These are phyloP conservation scores for Mycothermus thermophilus DNA, from an alignment of 495 filamentous ascomycete species.

Conservation along the genomic window DNA sequence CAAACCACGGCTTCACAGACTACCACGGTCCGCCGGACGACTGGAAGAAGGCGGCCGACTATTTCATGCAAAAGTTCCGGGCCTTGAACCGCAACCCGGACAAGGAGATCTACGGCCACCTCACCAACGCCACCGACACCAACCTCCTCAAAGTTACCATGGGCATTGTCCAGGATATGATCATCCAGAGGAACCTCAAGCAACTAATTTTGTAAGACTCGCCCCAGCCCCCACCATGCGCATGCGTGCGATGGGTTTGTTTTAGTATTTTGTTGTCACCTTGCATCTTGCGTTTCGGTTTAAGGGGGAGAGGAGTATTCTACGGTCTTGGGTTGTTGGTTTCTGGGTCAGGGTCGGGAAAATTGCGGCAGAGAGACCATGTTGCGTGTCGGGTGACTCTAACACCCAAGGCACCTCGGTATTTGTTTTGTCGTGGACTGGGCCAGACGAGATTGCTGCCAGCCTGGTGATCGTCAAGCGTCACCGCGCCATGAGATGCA, in stretches of 20 bases:
- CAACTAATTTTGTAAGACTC: conserved; percentile 72
- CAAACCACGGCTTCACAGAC: conserved; percentile 80
- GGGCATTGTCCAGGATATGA: conserved; percentile 96
- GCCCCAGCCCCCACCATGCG: conserved; percentile 1
- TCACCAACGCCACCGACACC: conserved; percentile 90
- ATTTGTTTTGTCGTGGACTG: too few species aligned
- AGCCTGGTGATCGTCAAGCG: too few species aligned
- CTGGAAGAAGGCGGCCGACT: conserved; percentile 53
- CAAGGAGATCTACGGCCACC: conserved; percentile 87
- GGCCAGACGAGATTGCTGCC: too few species aligned
- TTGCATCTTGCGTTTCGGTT: not conserved
- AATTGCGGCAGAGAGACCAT: too few species aligned
- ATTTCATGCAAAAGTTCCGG: conserved; percentile 83
- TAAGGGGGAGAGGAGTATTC: too few species aligned
- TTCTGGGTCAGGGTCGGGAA: too few species aligned
- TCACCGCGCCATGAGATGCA: too few species aligned
- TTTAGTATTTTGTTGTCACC: not conserved
- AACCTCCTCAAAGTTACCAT: conserved; percentile 95
- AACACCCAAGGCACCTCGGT: too few species aligned
- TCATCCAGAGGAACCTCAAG: conserved; percentile 94
- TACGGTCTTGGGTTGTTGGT: too few species aligned
- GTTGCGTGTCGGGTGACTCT: too few species aligned
- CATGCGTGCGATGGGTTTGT: too few species aligned
- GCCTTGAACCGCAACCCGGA: conserved; percentile 71
- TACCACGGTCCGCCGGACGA: conserved; percentile 46